Evolutionary conservation across 1,139 yeast species (phyloP).

Genomic region (Pichia sp.): DNA sequence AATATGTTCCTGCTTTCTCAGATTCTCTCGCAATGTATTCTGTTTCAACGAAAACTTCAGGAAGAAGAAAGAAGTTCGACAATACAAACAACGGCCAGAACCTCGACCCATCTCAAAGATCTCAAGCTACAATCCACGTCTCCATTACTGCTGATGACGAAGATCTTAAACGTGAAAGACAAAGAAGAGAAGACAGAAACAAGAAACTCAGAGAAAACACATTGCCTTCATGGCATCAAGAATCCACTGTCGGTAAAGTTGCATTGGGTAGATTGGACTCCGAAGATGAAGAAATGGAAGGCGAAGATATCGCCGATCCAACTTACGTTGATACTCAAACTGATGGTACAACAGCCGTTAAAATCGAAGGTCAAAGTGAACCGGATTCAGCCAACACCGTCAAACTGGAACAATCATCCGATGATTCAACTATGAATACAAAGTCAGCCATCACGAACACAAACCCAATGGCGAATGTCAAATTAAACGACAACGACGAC

Average conservation of each 20-base stretch:
- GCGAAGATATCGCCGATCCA: not conserved
- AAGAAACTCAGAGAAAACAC: constrained; percentile 88
- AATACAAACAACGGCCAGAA: constrained; percentile 20
- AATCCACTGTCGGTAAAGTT: constrained; percentile 76
- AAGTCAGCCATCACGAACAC: not conserved
- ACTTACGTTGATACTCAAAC: not conserved
- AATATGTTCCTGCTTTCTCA: constrained; percentile 84
- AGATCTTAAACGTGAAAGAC: constrained; percentile 56
- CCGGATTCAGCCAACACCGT: not conserved
- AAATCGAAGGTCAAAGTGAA: not conserved
- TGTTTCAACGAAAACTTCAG: constrained; percentile 38
- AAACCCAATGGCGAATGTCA: not conserved
- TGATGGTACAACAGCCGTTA: not conserved
- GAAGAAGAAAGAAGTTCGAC: constrained; percentile 30
- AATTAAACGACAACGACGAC: no score
- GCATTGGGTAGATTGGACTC: constrained; percentile 52
- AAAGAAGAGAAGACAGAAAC: constrained; percentile 65
- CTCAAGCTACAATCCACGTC: constrained; percentile 81
- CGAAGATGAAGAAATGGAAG: constrained; percentile 1
- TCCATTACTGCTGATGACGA: constrained; percentile 92
- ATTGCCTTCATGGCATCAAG: constrained; percentile 93
- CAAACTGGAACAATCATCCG: not conserved
- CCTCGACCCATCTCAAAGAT: constrained; percentile 36
- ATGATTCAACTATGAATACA: not conserved
- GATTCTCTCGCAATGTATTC: constrained; percentile 62